Evolutionary conservation across 768 basidiomycete genomes (phyloP), one percentile per base, ranked within the genome.

Genomic region (Galerina marginata): DNA sequence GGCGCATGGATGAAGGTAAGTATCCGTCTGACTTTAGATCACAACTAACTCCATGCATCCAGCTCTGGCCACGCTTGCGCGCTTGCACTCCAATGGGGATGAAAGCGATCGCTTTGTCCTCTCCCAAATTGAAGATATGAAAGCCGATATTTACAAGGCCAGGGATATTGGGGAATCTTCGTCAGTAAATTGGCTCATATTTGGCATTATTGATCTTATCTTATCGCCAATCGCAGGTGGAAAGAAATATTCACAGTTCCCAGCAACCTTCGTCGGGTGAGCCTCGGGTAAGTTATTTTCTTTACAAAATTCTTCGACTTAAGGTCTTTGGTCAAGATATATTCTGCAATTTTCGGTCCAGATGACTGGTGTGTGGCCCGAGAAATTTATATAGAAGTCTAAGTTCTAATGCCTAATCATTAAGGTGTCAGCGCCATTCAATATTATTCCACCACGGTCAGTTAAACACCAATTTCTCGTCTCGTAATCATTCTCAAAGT

Each of bases 331-430:
- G 56, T 55, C 29, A 33, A 77, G 71, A 40, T 78, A 76, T 60
- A 79, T 82, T 43, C 70, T 82, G 1, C 81, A 86, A 67, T 84
- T 84, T 65, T 82, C 81, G 7, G 83, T 85, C 9, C 86, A 87
- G 64, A 85, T 86, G 83, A 87, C 86, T 9, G 85, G 82, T 69
- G n/a, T 2, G 63, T 59, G 5, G 29, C 29, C 5, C 4, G 29
- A 33, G 7, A 33, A 33, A 33, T 5, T 33, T 7, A 33, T 33
- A 23, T 25, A 14, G 37, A 12, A 38, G 50, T 16, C n/a, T 15
- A 15, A 20, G 29, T 20, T n/a, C 36, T 39, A 7, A 33, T 52
- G 14, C 7, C 37, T 11, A 11, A 26, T 38, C 16, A 36, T 9
- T 52, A 3, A 69, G 71, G 81, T 71, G 78, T 85, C 55, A 82